Conservation (phyloP, 2,329 filamentous ascomycete genomes). For the Bipolaris zeicola region DNA sequence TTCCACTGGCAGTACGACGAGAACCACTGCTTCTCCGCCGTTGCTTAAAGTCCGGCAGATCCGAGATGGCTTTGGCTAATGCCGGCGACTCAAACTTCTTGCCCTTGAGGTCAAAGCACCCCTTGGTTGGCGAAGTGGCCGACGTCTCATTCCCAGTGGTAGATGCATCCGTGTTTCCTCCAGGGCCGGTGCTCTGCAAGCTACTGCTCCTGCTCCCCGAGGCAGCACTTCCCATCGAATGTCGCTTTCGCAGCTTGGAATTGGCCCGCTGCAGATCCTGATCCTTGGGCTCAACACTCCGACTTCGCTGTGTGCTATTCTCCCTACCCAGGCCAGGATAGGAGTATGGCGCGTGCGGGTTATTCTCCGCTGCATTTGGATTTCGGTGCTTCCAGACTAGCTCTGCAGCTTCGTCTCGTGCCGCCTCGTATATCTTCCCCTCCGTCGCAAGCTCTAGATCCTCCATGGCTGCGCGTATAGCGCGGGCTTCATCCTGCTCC, state of each 20-base stretch:
- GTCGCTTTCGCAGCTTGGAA: slow-evolving; percentile 43
- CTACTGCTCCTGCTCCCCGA: slow-evolving; percentile 46
- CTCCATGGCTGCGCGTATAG: slow-evolving; percentile 73
- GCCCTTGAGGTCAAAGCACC: slow-evolving; percentile 20
- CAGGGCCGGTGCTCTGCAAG: slow-evolving; percentile 44
- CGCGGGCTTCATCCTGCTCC: slow-evolving; percentile 77
- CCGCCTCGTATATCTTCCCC: slow-evolving; percentile 68
- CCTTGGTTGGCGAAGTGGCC: slow-evolving; percentile 1
- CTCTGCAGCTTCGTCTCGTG: slow-evolving; percentile 77
- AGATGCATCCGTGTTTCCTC: slow-evolving; percentile 39
- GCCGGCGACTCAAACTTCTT: slow-evolving; percentile 40
- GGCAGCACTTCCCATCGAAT: slow-evolving; percentile 44
- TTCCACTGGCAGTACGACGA: slow-evolving; percentile 72
- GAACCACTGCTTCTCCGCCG: slow-evolving; percentile 67
- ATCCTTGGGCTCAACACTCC: slow-evolving; percentile 46
- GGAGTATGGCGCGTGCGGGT: slow-evolving; percentile 52
- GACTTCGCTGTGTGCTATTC: slow-evolving; percentile 69
- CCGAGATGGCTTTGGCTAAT: slow-evolving; percentile 40
- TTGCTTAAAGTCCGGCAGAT: slow-evolving; percentile 37
- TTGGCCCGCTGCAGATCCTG: slow-evolving; percentile 41
- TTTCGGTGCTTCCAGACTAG: slow-evolving; percentile 79
- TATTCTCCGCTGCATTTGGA: slow-evolving; percentile 67
- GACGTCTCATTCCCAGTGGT: slow-evolving; percentile 4
- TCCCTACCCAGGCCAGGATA: slow-evolving; percentile 69
- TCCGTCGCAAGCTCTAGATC: slow-evolving; percentile 73